Base-by-base conservation (phyloP, 208 protist genomes). In the Crithidia acanthocephali region DNA sequence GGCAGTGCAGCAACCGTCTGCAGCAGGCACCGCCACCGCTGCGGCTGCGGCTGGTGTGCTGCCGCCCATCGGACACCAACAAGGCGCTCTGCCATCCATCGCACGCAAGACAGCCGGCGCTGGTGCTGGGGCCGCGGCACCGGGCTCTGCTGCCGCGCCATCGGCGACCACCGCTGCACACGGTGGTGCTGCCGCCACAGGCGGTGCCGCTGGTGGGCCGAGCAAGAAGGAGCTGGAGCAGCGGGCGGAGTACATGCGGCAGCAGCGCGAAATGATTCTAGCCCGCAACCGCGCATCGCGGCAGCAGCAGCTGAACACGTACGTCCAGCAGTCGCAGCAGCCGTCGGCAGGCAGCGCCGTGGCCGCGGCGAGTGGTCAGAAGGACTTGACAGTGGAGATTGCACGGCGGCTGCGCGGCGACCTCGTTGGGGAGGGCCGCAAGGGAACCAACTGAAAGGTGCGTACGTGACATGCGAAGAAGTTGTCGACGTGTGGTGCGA, bases 251-350 rank as follows among this genome's bases (percentile, higher is more conserved):
- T 86, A 97, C 76, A 94, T 97, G 87, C 73, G 84, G 35, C 77
- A 94, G 79, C 92, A 97, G 68, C 88, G 92, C 1, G 89, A 92
- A 60, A 81, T 80, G 45, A 92, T 97, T 58, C 61, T 97, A 0
- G 68, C 75, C 7, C 73, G 82, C 53, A 97, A 95, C 60, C 94
- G 91, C 44, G 88, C 82, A 7, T 80, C 57, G 2, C 88, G 92
- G 18, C 71, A 95, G 62, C 74, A 91, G 58, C 85, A 94, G 68
- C 74, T 97, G 11, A 62, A 79, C 32, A 72, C 88, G 18, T 97
- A 86, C 75, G 75, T 80, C 3, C 68, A 77, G 53, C 76, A 87
- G 10, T 16, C 48, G 30, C 50, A 68, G 62, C 37, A 69, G 53
- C 47, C 68, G 51, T 45, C 68, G 2, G 63, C 16, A 28, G 32